phyloP scores from a whole-genome alignment of 1,284 basidiomycete genomes.

The Moniliella sp. region DNA sequence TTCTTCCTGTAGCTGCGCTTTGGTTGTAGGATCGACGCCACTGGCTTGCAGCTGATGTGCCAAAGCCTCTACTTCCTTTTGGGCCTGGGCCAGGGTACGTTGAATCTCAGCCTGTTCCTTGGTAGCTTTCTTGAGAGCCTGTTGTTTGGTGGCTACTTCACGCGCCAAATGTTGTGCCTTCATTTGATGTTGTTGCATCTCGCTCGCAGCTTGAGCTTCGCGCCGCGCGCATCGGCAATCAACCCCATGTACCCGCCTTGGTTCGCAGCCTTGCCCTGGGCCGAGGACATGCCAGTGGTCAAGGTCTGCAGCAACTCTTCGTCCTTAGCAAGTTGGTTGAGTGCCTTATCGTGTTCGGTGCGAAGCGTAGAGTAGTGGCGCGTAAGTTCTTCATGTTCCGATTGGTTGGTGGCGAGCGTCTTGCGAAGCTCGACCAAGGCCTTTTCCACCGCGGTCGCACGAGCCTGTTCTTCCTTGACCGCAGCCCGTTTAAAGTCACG shows the following conservation, averaged over 20 bases:
- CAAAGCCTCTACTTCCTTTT: constrained; percentile 19
- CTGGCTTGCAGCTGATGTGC: constrained; percentile 43
- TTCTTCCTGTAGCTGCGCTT: too few species aligned
- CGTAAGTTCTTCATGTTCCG: constrained; percentile 6
- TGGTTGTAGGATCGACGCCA: too few species aligned
- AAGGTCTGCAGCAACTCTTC: constrained; percentile 91
- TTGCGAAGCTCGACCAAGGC: constrained; percentile 40
- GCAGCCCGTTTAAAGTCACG: constrained; percentile 58
- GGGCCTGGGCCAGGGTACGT: constrained; percentile 47
- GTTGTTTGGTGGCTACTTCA: constrained; percentile 45
- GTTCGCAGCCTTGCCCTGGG: constrained; percentile 38
- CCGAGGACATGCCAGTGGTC: constrained; percentile 62
- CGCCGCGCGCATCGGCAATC: constrained; percentile 63
- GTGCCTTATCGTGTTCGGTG: constrained; percentile 45
- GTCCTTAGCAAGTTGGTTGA: constrained; percentile 48
- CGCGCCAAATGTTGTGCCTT: constrained; percentile 59
- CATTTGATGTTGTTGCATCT: constrained; percentile 62
- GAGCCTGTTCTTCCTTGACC: constrained; percentile 56
- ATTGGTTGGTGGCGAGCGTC: constrained; percentile 3
- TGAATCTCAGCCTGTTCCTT: constrained; percentile 60
- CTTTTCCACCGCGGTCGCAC: constrained; percentile 36
- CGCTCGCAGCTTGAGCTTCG: constrained; percentile 54
- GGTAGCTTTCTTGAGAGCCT: constrained; percentile 42
- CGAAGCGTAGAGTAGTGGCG: constrained; percentile 37
- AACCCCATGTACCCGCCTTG: constrained; percentile 83